A percentile compares a stretch with the other conserved stretches of the same genome.
These are phyloP conservation scores for Adansonia madagascariensis DNA, from an alignment of 441 rosid species.

Conservation along the genomic window DNA sequence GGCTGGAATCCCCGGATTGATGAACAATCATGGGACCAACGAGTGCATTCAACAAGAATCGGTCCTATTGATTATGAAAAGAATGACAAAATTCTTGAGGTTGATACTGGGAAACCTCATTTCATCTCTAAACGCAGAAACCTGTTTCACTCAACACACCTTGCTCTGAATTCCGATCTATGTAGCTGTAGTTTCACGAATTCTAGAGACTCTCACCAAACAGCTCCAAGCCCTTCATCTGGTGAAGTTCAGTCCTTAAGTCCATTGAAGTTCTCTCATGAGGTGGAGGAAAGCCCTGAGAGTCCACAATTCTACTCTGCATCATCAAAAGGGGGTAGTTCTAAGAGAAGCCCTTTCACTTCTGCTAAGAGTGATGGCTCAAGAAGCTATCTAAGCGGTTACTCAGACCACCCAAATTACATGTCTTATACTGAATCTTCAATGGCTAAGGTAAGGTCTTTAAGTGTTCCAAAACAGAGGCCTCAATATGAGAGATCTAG, in stretches of 20 bases:
- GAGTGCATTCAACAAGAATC: conserved; percentile 33
- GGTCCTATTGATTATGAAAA: conserved; percentile 45
- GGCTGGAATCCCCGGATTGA: conserved; percentile 33
- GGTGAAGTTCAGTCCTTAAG: conserved; percentile 56
- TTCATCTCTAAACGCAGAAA: conserved; percentile 50
- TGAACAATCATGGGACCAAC: conserved; percentile 43
- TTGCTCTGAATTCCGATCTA: conserved; percentile 41
- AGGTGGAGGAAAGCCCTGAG: conserved; percentile 51
- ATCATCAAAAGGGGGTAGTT: conserved; percentile 58
- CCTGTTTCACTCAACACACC: conserved; percentile 52
- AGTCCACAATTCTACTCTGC: conserved; percentile 78
- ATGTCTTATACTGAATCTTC: conserved; percentile 91
- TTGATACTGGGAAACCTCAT: conserved; percentile 58
- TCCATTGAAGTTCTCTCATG: conserved; percentile 46
- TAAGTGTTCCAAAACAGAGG: conserved; percentile 89
- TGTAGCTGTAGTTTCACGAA: conserved; percentile 46
- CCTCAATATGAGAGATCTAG: conserved; percentile 66
- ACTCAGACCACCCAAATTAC: conserved; percentile 78
- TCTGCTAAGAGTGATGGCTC: conserved; percentile 66
- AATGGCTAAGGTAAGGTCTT: conserved; percentile 72
- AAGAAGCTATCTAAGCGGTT: conserved; percentile 55
- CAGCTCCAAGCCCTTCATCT: conserved; percentile 56
- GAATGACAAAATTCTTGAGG: conserved; percentile 72
- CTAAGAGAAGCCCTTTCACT: conserved; percentile 64
- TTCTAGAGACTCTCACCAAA: conserved; percentile 57